Base-by-base conservation (phyloP, 306 rosid species). In the Vicia faba region DNA sequence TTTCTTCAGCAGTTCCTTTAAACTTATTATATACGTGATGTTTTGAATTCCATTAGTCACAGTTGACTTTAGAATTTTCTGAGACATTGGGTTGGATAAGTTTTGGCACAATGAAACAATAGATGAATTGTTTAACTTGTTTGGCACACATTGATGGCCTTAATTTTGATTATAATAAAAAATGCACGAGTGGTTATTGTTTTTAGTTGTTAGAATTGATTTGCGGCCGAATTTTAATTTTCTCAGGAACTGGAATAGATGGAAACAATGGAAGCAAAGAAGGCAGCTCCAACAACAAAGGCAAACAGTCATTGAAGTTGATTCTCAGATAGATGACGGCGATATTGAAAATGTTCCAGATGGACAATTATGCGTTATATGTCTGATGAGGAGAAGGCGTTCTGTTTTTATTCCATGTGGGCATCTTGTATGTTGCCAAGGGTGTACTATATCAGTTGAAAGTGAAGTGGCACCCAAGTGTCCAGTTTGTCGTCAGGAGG, bases 321-420 rank as follows among this genome's bases (percentile, higher is more conserved):
- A 64, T 16, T 58, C 72, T 72, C 83, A 64, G 55, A 40, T 29
- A 63, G 87, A 92, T 40, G 95, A 86, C 26, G 96, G 85, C 36
- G 96, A 86, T 62, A 67, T 36, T 11, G 87, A 74, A 55, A 84
- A 84, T 29, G 80, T 93, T 69, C 84, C 91, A 14, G 96, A 86
- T 8, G 96, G 93, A 61, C 82, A 83, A 72, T 69, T 93, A 77
- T 93, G 98, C 18, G 91, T 84, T 48, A 83, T 93, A 73, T 93
- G 97, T 71, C 75, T 89, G 70, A 84, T 66, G 82, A 86, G 97
- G 71, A 93, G 96, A 83, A 89, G 88, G 79, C 86, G 95, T 43
- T 88, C 91, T 13, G 95, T 86, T 8, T 93, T 93, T 69, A 73
- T 89, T 64, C 98, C 97, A 0, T 93, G 96, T 23, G 98, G 96